Evolutionary conservation across 345 rosid species (phyloP), one percentile per base, ranked within the genome.

Genomic region (Citrus australasica): DNA sequence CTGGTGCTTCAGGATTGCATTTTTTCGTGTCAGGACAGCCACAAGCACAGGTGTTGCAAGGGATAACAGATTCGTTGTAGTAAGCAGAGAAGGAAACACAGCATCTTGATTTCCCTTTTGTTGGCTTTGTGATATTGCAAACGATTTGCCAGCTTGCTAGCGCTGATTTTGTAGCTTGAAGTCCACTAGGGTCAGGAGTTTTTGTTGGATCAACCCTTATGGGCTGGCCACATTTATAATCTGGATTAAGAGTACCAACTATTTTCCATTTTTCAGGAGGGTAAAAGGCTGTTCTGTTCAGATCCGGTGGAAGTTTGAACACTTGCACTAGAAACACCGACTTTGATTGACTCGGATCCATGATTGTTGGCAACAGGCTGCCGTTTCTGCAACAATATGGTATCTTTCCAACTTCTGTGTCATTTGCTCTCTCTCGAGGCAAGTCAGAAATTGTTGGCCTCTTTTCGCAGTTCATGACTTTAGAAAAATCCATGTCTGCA

Each of bases 81-180:
- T 85, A 91, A 3, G 92, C 80, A 1, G 94, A 91, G 81, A 89
- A 91, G 9, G 91, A 83, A 33, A 89, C 94, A 1, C 92, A 91
- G 32, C 94, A 88, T 78, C 77, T 83, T 0, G 87, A 84, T 0
- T 66, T 83, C 33, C 74, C 63, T 24, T 82, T 9, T 3, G 61
- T 71, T 10, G 87, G 82, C 55, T 30, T 75, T 11, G 89, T 80
- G 69, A 86, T 83, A 83, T 89, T 91, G 87, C 91, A 91, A 7
- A 84, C 86, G 16, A 89, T 79, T 77, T 89, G 92, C 91, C 90
- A 91, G 69, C 88, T 89, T 0, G 87, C 86, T 9, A 91, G 30
- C 25, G 91, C 90, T 19, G 71, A 0, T 13, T 60, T 82, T 32
- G 22, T 16, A 0, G 91, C 83, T 51, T 86, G 79, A 24, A 89